Evolutionary conservation across 163 green algal genomes (phyloP).

Genomic region (Scenedesmus sp.): DNA sequence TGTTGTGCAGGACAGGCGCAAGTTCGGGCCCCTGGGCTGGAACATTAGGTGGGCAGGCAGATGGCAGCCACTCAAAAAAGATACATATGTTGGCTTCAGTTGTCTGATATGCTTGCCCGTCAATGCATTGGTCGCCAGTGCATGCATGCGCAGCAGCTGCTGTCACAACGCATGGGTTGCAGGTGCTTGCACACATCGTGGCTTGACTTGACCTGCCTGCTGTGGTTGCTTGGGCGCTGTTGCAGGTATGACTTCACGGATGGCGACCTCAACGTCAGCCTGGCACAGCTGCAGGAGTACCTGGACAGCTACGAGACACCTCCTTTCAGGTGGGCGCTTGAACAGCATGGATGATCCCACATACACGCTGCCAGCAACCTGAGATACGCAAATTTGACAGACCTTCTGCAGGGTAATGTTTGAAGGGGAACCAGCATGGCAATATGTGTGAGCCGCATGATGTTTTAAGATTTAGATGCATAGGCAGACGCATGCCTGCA

Average conservation of each 20-base stretch:
- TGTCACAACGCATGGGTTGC: not conserved
- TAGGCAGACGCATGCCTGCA: not conserved
- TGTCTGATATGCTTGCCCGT: not conserved
- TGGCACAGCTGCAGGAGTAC: conserved; percentile 89
- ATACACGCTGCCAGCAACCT: not conserved
- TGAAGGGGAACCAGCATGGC: too few relatives aligned
- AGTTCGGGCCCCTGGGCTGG: conserved; percentile 90
- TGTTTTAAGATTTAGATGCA: not conserved
- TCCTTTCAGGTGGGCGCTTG: conserved; percentile 59
- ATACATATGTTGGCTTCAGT: not conserved
- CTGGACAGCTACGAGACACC: conserved; percentile 81
- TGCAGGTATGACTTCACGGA: conserved; percentile 89
- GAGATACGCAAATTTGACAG: not conserved
- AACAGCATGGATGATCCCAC: not conserved
- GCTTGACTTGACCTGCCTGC: not conserved
- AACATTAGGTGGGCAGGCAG: conserved; percentile 78
- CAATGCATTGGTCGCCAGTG: not conserved
- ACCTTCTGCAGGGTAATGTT: not conserved
- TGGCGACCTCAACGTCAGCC: conserved; percentile 83
- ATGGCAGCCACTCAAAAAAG: not conserved
- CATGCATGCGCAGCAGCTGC: not conserved
- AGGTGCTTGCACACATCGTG: too few relatives aligned
- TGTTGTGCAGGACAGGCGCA: conserved; percentile 83
- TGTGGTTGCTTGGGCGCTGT: not conserved
- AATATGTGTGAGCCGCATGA: too few relatives aligned